These are phyloP conservation scores for Eucalyptus regnans DNA, from an alignment of 345 rosid genomes.

Conservation along the genomic window DNA sequence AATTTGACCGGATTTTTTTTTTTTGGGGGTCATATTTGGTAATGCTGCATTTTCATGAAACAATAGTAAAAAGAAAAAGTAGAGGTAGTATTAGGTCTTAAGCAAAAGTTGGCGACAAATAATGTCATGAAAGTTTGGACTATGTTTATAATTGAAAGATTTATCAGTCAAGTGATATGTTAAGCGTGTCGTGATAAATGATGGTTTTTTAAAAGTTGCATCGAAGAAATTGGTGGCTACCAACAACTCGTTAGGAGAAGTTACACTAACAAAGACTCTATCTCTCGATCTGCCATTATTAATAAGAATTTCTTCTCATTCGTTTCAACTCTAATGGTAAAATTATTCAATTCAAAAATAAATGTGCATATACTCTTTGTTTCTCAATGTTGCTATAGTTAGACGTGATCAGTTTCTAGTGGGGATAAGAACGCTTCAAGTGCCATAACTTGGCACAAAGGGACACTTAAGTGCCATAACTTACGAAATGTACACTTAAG, in stretches of 20 bases:
- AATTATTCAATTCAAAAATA: not conserved
- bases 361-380: too few species aligned
- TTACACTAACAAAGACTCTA: too few species aligned
- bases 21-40: not conserved
- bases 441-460: too few species aligned
- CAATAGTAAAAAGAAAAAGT: not conserved
- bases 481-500: too few species aligned
- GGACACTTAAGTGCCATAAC: too few species aligned
- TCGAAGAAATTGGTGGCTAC: not conserved
- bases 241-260: rapidly evolving
- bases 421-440: too few species aligned
- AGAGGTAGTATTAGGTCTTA: not conserved
- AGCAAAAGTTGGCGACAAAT: not conserved
- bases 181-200: not conserved
- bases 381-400: too few species aligned
- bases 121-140: not conserved
- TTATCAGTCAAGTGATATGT: not conserved
- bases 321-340: not conserved
- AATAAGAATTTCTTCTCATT: not conserved
- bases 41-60: not conserved
- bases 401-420: too few species aligned
- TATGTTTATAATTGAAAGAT: not conserved
- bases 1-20: not conserved
- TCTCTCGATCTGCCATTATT: rapidly evolving
- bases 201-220: not conserved